Conservation (phyloP, 106 monocot species). For the Apostasia shenzhenica region DNA sequence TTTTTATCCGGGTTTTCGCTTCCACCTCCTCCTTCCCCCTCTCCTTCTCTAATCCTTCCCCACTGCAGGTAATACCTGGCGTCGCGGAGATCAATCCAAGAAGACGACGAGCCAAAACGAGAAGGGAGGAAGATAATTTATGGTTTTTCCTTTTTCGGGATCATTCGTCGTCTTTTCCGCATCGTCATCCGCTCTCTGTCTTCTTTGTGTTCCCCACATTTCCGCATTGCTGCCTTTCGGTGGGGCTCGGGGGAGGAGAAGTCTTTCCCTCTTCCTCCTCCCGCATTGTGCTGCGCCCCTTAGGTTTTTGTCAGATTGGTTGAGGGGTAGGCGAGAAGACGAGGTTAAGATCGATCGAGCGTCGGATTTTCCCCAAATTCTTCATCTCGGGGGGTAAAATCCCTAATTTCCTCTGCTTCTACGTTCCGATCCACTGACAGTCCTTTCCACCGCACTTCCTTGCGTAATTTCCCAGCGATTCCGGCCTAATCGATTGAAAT, state of each 20-base stretch:
- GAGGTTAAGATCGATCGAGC: not conserved
- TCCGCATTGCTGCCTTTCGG: not conserved
- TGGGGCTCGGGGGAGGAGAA: not conserved
- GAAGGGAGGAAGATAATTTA: not conserved
- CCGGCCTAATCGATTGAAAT: too few relatives aligned
- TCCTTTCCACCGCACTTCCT: not conserved
- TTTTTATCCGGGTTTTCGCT: too few relatives aligned
- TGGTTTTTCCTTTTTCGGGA: not conserved
- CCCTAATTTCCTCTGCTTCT: not conserved
- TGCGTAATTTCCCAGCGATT: not conserved
- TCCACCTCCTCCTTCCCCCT: too few relatives aligned
- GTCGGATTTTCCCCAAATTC: not conserved
- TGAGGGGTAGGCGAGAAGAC: not conserved
- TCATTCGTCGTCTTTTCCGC: not conserved
- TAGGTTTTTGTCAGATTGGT: not conserved
- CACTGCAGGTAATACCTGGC: too few relatives aligned
- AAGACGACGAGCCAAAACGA: not conserved
- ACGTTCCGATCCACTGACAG: not conserved
- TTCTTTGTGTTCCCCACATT: not conserved
- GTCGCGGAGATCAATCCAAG: too few relatives aligned
- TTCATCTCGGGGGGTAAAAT: not conserved
- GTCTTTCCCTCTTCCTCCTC: not conserved
- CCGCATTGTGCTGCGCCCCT: not conserved
- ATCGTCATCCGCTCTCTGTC: not conserved
- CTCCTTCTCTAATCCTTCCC: too few relatives aligned